Base-by-base conservation (phyloP, 2,329 filamentous ascomycete genomes). In the Aspergillus versicolor region DNA sequence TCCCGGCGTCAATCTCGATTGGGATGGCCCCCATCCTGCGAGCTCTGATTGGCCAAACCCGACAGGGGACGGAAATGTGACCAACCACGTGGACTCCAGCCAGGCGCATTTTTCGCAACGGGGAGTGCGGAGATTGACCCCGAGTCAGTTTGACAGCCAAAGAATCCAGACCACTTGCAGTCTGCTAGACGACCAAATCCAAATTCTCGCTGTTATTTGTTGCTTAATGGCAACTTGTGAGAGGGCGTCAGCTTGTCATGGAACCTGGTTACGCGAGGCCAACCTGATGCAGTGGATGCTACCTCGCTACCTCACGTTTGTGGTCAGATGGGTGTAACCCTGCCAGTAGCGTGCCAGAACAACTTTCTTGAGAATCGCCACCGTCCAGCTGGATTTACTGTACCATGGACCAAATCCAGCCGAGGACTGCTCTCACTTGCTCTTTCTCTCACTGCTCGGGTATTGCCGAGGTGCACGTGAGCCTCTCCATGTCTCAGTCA, bases 41-140 rank as follows among this genome's bases (percentile, higher is more conserved):
- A 9, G 9, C 9, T 4, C 27, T 30, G 27, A 30, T 9, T 37
- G 12, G 15, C 4, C 34, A 34, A 21, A 40, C 32, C 37, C 37
- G 4, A 27, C 53, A 45, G 41, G 53, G 53, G 43, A 19, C 46
- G 53, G 53, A 32, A 15, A 13, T 30, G 12, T 40, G 41, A 19
- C 53, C 53, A 44, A 56, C 38, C 52, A 47, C 32, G 52, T 47
- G 52, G 15, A 27, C 40, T 21, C 19, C 40, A 12, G n/a, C 40
- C 6, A 40, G n/a, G 9, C 42, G 11, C 42, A 4, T 15, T 30
- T 30, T 30, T 30, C 8, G 24, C 24, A 6, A 6, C 24, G 24
- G 24, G 8, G 27, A 30, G 27, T 30, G 27, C 27, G 27, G 27
- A 30, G 27, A 30, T 30, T 30, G 27, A 30, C 27, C 27, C 27